These are phyloP conservation scores for Allium cepa DNA, from an alignment of 106 monocot genomes.

Conservation along the genomic window DNA sequence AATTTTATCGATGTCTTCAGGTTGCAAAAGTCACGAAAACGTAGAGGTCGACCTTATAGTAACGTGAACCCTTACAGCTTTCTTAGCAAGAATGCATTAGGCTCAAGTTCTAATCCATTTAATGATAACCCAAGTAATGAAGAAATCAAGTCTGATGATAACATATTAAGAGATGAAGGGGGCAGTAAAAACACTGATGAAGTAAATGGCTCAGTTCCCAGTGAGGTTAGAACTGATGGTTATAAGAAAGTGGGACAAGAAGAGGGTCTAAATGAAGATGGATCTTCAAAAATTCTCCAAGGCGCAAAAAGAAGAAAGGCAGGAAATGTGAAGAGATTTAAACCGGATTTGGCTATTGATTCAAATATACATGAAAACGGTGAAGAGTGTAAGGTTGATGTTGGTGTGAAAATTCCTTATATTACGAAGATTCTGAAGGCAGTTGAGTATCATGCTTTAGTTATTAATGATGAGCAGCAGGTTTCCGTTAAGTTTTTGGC, in stretches of 20 bases:
- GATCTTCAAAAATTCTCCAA: constrained; percentile 1
- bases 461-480: constrained; percentile 13
- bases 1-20: background rate
- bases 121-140: background rate
- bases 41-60: background rate
- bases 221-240: background rate
- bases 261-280: background rate
- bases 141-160: background rate
- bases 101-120: background rate
- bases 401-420: constrained; percentile 2
- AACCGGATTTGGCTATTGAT: constrained; percentile 31
- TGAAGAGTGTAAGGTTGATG: background rate
- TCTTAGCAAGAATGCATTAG: background rate
- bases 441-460: constrained; percentile 9
- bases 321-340: constrained; percentile 63
- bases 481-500: constrained; percentile 10
- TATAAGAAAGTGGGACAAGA: background rate
- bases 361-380: constrained; percentile 21
- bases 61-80: background rate
- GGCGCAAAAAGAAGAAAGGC: constrained; percentile 90
- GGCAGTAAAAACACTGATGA: background rate
- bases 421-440: constrained; percentile 16
- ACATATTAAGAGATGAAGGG: background rate
- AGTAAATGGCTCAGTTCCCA: background rate
- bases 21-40: background rate